Base-by-base conservation (phyloP, 768 basidiomycete species). In the Lactifluus rugatus region DNA sequence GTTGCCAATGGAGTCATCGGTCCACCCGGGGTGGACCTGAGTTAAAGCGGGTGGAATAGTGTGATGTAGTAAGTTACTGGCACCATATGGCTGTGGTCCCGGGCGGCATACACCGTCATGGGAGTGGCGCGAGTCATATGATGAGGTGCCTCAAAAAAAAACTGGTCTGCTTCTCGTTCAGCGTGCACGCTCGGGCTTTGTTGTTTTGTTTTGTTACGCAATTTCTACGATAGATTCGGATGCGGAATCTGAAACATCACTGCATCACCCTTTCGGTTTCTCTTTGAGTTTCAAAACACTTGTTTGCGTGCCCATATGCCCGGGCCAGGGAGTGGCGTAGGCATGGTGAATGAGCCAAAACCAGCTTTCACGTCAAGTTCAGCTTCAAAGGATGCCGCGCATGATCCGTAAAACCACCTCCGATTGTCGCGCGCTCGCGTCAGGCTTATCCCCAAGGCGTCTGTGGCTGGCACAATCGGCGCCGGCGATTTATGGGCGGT, bases 1-100 rank as follows among this genome's bases (percentile, higher is more conserved):
- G 26, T 70, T 87, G 32, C 78, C 83, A 47, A 74, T 79, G 73
- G 76, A 77, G 47, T 65, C 58, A 47, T 52, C 62, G 26, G 61
- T 62, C 7, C 52, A 50, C 28, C 49, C 46, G 36, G 58, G 53
- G 16, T 62, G 60, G 57, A 21, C 53, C 17, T 55, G 52, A 60
- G 49, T 42, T 26, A 36, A 54, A 45, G 50, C 54, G 50, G 28
- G 57, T 50, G 52, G 61, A n/a, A 59, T 59, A 54, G 37, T 45
- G 23, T 49, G 16, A 34, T 44, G 16, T 25, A 16, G 34, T 10
- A 10, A n/a, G n/a, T 9, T 6, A 36, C 31, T 16, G 5, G 32
- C 23, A 10, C 11, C 14, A 26, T 56, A 19, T 44, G 42, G 42
- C 23, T 13, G 9, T 23, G n/a, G n/a, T n/a, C n/a, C 42, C 21